A percentile compares a stretch with the other conserved stretches of the same genome.
These are phyloP conservation scores for Mallotus nudiflorus DNA, from an alignment of 345 rosid genomes.

Conservation along the genomic window DNA sequence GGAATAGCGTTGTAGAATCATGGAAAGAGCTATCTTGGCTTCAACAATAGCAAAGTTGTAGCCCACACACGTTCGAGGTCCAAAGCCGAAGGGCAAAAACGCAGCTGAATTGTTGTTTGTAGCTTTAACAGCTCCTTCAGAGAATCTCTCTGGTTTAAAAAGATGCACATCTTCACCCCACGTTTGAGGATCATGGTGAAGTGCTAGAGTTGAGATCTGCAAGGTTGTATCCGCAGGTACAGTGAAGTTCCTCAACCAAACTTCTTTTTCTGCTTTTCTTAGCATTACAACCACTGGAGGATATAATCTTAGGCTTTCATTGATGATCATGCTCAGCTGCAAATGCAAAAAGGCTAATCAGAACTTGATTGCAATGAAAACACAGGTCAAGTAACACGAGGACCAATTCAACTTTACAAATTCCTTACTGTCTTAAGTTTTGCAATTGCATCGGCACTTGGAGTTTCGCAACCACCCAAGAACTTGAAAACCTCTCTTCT, in stretches of 20 bases:
- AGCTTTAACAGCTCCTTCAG: too few relatives aligned
- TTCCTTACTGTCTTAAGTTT: constrained; percentile 36
- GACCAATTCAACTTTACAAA: background rate
- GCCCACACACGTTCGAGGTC: too few relatives aligned
- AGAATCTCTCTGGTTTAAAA: too few relatives aligned
- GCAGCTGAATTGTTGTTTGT: too few relatives aligned
- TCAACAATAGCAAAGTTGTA: too few relatives aligned
- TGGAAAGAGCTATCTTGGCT: too few relatives aligned
- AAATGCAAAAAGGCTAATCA: background rate
- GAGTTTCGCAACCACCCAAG: constrained; percentile 31
- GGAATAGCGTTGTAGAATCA: too few relatives aligned
- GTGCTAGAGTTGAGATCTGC: background rate
- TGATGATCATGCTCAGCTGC: background rate
- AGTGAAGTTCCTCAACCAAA: background rate
- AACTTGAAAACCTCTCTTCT: constrained; percentile 30
- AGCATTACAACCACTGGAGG: background rate
- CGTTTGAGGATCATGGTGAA: background rate
- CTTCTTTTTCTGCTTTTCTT: background rate
- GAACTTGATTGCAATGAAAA: background rate
- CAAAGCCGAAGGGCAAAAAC: too few relatives aligned
- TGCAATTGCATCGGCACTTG: constrained; percentile 26
- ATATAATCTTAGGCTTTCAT: background rate
- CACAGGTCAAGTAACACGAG: too few relatives aligned
- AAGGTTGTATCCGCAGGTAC: background rate
- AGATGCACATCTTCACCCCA: background rate